Conservation (phyloP, 1,284 basidiomycete species). For the Ganoderma lingzhi region DNA sequence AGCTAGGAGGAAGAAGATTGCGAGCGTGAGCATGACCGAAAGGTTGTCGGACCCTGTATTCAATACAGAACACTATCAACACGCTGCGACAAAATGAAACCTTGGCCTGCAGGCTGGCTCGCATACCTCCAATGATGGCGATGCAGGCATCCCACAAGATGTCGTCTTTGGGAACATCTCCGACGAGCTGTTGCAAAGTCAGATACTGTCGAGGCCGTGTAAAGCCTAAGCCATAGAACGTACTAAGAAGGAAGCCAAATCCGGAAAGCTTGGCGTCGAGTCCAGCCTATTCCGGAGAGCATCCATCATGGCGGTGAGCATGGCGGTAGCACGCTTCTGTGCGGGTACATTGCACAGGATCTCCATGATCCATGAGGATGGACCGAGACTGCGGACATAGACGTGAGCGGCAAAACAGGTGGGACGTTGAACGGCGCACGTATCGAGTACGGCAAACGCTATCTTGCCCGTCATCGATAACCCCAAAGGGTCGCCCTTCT, state of each 20-base stretch:
- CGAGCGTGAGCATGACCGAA: conserved; percentile 28
- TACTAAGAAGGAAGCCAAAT: no score
- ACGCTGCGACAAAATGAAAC: not conserved
- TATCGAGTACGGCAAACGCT: conserved; percentile 28
- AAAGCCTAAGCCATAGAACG: no score
- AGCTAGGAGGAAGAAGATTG: conserved; percentile 32
- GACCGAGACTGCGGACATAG: conserved; percentile 23
- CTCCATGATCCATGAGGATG: conserved; percentile 32
- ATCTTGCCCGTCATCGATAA: conserved; percentile 28
- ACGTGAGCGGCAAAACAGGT: not conserved
- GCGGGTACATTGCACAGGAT: conserved; percentile 32
- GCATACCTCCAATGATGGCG: conserved; percentile 35
- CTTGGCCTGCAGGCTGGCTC: no score
- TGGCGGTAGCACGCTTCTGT: not conserved
- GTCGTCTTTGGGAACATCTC: no score
- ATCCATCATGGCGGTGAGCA: no score
- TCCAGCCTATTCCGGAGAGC: no score
- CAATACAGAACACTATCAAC: not conserved
- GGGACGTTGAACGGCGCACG: conserved; percentile 2
- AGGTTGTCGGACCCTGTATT: conserved; percentile 30
- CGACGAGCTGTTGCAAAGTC: no score
- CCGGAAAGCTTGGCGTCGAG: no score
- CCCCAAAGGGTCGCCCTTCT: conserved; percentile 31
- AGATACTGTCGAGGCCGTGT: no score
- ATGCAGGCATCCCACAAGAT: conserved; percentile 8